phyloP scores from a whole-genome alignment of 2,329 filamentous ascomycete species.

The Amauroascus niger region DNA sequence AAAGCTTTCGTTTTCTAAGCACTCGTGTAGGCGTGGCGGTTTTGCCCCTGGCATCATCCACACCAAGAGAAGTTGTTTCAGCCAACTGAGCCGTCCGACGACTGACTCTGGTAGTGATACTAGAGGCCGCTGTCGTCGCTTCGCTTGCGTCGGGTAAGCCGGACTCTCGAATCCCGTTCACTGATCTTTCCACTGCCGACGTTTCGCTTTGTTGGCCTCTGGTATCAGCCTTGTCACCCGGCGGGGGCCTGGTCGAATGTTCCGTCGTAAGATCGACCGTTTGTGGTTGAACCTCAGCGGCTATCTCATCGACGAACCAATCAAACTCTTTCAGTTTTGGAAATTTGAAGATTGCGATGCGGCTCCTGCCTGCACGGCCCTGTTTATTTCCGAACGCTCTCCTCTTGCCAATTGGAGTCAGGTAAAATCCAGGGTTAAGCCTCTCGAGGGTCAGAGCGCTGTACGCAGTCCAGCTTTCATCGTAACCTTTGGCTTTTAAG shows the following conservation, averaged over 20 bases:
- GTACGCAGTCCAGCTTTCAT: constrained; percentile 36
- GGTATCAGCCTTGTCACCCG: background rate
- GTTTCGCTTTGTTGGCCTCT: background rate
- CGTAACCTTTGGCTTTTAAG: constrained; percentile 32
- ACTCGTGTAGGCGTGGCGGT: background rate
- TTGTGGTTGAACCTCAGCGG: background rate
- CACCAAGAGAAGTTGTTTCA: background rate
- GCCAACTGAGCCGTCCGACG: no score
- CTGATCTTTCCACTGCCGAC: background rate
- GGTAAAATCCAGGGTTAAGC: constrained; percentile 32
- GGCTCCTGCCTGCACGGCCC: constrained; percentile 32
- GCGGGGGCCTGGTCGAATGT: background rate
- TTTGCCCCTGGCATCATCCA: background rate
- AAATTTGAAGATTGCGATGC: constrained; percentile 35
- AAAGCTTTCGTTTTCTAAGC: constrained; percentile 2
- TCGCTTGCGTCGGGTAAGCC: background rate
- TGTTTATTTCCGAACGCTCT: constrained; percentile 30
- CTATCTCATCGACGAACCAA: constrained; percentile 26
- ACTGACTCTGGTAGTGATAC: background rate
- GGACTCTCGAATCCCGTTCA: background rate
- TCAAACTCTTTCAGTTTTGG: constrained; percentile 26
- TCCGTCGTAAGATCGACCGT: background rate
- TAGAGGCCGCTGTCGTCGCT: background rate
- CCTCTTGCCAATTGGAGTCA: constrained; percentile 33
- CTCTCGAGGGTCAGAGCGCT: constrained; percentile 31